phyloP scores from a whole-genome alignment of 2,329 filamentous ascomycete species.

The Phaeomoniella chlamydospora region DNA sequence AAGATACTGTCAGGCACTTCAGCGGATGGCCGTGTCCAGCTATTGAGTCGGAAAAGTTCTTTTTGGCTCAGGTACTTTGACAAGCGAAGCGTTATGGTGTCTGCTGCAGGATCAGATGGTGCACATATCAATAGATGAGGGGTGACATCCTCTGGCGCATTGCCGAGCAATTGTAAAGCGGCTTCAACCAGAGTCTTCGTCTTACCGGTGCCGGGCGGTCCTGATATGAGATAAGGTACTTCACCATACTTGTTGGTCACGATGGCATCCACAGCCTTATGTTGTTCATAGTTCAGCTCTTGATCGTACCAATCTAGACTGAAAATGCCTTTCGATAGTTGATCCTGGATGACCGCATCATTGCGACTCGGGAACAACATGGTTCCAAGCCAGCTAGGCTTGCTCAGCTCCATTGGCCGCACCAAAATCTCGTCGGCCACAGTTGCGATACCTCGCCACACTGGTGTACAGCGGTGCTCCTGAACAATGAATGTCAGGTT shows the following conservation, averaged over 20 bases:
- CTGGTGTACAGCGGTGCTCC: slow-evolving; percentile 5
- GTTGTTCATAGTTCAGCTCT: slow-evolving; percentile 32
- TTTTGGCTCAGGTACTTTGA: slow-evolving; percentile 17
- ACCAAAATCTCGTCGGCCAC: slow-evolving; percentile 26
- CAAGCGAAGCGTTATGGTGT: slow-evolving; percentile 21
- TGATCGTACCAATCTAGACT: slow-evolving; percentile 22
- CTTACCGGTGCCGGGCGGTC: slow-evolving; percentile 37
- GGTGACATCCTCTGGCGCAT: slow-evolving; percentile 6
- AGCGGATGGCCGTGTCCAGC: slow-evolving; percentile 21
- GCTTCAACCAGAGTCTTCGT: slow-evolving; percentile 35
- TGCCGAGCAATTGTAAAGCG: slow-evolving; percentile 17
- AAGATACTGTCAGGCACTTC: slow-evolving; percentile 26
- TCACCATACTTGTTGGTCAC: slow-evolving; percentile 25
- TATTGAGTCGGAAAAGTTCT: slow-evolving; percentile 27
- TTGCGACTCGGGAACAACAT: slow-evolving; percentile 28
- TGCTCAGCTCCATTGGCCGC: slow-evolving; percentile 33
- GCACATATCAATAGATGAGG: slow-evolving; percentile 28
- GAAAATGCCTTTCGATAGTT: slow-evolving; percentile 19
- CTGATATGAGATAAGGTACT: slow-evolving; percentile 32
- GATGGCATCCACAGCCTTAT: slow-evolving; percentile 28
- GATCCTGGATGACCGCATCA: slow-evolving; percentile 23
- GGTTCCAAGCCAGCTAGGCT: slow-evolving; percentile 10
- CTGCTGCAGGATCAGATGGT: slow-evolving; percentile 26
- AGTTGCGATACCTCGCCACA: slow-evolving; percentile 10
- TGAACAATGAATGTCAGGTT: slow-evolving; percentile 13